Conservation (phyloP, 1,284 basidiomycete species). For the Phaffia rhodozyma region DNA sequence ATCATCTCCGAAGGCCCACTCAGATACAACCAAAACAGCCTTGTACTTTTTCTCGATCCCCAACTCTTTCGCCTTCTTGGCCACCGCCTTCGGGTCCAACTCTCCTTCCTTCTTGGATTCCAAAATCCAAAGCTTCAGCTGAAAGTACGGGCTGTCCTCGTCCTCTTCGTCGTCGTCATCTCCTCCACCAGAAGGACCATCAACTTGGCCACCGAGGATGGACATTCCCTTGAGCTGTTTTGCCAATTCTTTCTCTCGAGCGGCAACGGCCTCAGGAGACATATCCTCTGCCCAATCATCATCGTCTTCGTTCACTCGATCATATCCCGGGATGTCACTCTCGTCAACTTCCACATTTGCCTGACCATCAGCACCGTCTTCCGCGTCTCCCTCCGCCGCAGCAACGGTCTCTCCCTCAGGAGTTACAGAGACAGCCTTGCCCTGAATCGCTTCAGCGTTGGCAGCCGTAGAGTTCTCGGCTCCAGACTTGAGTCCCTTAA, state of each 20-base stretch:
- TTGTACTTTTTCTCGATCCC: slow-evolving; percentile 96
- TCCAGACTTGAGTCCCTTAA: slow-evolving; percentile 58
- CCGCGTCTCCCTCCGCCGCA: slow-evolving; percentile 22
- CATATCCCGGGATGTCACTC: slow-evolving; percentile 13
- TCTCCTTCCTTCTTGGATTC: slow-evolving; percentile 41
- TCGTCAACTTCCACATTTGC: slow-evolving; percentile 18
- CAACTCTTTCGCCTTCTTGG: slow-evolving; percentile 80
- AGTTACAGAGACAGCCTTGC: slow-evolving; percentile 39
- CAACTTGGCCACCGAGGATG: slow-evolving; percentile 35
- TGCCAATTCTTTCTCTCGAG: slow-evolving; percentile 68
- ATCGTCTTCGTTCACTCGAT: slow-evolving; percentile 27
- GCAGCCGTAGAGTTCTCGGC: slow-evolving; percentile 21
- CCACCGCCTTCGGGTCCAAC: slow-evolving; percentile 51
- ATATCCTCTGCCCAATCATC: slow-evolving; percentile 87
- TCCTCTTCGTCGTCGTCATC: slow-evolving; percentile 76
- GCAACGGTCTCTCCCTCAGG: slow-evolving; percentile 23
- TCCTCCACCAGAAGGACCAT: slow-evolving; percentile 29
- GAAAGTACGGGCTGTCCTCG: slow-evolving; percentile 76
- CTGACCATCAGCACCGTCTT: slow-evolving; percentile 12
- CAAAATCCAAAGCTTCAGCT: slow-evolving; percentile 75
- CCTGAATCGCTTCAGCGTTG: slow-evolving; percentile 35
- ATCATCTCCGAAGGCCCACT: slow-evolving; percentile 70
- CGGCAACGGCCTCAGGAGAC: slow-evolving; percentile 78
- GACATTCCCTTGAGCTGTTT: slow-evolving; percentile 46
- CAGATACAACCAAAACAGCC: slow-evolving; percentile 69